Evolutionary conservation across 805 yeast genomes (phyloP).

Genomic region (Saturnispora sekii): DNA sequence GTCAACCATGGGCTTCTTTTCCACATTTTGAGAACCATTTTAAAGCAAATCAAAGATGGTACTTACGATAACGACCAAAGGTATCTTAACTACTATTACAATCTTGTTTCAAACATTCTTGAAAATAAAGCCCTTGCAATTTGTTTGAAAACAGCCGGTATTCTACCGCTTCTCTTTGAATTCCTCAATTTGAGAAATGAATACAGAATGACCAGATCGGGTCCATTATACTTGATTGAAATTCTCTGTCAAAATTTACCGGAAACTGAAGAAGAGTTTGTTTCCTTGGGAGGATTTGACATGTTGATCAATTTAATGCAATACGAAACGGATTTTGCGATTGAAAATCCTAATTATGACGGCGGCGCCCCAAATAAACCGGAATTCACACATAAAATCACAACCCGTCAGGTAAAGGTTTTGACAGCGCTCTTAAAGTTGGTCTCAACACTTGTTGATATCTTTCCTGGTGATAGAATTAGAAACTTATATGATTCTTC

Average conservation of each 20-base stretch:
- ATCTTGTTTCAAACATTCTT: conserved; percentile 51
- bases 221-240: conserved; percentile 52
- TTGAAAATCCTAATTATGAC: conserved; percentile 48
- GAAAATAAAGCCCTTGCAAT: conserved; percentile 45
- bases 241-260: conserved; percentile 32
- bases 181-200: conserved; percentile 45
- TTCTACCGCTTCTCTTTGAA: conserved; percentile 54
- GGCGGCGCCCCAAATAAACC: conserved; percentile 46
- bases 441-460: conserved; percentile 50
- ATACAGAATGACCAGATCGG: conserved; percentile 48
- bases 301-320: conserved; percentile 50
- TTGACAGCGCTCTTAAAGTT: conserved; percentile 55
- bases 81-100: conserved; percentile 37
- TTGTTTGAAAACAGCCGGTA: conserved; percentile 64
- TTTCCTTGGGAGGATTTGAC: conserved; percentile 56
- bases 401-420: conserved; percentile 51
- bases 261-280: conserved; percentile 54
- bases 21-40: conserved; percentile 58
- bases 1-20: conserved; percentile 77
- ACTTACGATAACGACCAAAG: conserved; percentile 19
- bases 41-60: conserved; percentile 35
- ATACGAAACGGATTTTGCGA: conserved; percentile 55
- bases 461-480: conserved; percentile 77
- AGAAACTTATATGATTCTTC: conserved; percentile 83
- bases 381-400: conserved; percentile 39